phyloP scores from a whole-genome alignment of 805 yeast genomes.

The Wickerhamomyces queroliae region DNA sequence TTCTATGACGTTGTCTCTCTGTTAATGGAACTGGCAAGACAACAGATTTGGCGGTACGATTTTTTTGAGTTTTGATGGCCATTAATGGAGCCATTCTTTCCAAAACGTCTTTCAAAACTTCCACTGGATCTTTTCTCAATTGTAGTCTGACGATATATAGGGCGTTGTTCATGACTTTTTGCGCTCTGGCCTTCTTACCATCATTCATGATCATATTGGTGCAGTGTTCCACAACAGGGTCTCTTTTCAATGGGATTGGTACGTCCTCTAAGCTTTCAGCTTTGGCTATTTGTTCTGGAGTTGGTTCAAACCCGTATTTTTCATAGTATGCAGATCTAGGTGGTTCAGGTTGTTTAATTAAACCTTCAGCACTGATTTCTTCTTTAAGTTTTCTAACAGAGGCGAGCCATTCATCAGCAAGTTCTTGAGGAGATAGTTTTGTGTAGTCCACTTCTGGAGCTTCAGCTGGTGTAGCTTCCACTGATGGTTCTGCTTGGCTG shows the following conservation, averaged over 20 bases:
- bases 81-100: constrained; percentile 84
- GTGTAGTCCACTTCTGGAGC: neutral
- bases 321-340: constrained; percentile 20
- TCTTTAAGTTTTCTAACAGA: constrained; percentile 34
- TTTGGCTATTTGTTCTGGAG: constrained; percentile 59
- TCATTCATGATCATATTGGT: constrained; percentile 88
- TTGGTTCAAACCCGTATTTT: constrained; percentile 43
- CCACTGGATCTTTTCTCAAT: constrained; percentile 74
- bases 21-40: constrained; percentile 80
- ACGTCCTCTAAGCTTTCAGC: constrained; percentile 40
- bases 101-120: constrained; percentile 63
- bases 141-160: constrained; percentile 72
- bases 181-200: constrained; percentile 82
- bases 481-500: neutral
- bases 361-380: constrained; percentile 25
- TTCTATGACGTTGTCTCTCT: constrained; percentile 76
- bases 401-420: constrained; percentile 38
- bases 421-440: constrained; percentile 9
- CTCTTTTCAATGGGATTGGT: constrained; percentile 56
- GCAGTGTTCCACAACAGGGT: constrained; percentile 71
- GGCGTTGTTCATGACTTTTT: constrained; percentile 66
- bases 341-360: constrained; percentile 23
- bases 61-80: constrained; percentile 66
- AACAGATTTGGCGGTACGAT: constrained; percentile 80
- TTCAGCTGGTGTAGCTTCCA: neutral